Percentiles rank a stretch among this genome's conserved stretches.
Evolutionary conservation across 2,329 filamentous ascomycete species (phyloP).

Genomic region (Colletotrichum sp.): DNA sequence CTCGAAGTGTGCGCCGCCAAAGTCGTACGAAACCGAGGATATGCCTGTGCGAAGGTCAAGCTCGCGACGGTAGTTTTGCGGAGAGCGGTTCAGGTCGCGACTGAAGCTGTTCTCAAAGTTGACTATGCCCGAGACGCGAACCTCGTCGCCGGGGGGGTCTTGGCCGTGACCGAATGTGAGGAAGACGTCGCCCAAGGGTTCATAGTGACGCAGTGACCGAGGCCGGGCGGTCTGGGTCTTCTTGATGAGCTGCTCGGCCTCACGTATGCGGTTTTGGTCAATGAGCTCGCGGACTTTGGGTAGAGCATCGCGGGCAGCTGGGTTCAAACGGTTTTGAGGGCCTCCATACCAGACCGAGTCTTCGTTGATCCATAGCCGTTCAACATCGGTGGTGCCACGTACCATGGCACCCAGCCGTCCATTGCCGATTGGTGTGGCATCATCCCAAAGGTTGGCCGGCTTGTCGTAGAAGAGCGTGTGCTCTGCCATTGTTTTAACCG

Average conservation of each 20-base stretch:
- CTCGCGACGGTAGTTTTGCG: background rate
- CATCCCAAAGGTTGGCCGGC: background rate
- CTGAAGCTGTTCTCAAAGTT: background rate
- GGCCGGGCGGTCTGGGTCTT: background rate
- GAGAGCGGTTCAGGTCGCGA: background rate
- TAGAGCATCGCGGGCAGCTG: slow-evolving; percentile 24
- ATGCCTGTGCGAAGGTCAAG: background rate
- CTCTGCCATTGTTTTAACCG: background rate
- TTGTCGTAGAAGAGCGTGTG: background rate
- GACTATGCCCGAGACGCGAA: background rate
- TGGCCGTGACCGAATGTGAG: background rate
- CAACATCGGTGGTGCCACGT: slow-evolving; percentile 34
- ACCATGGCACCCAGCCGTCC: slow-evolving; percentile 43
- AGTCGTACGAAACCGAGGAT: background rate
- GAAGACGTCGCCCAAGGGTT: background rate
- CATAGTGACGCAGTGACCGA: background rate
- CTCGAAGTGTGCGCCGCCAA: background rate
- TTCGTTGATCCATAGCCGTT: slow-evolving; percentile 48
- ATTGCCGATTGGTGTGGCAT: slow-evolving; percentile 45
- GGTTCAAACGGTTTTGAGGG: slow-evolving; percentile 39
- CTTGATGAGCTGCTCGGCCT: background rate
- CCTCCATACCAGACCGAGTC: slow-evolving; percentile 49
- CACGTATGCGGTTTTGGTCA: background rate
- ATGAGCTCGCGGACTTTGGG: background rate
- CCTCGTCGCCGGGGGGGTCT: background rate